These are phyloP conservation scores for Suillus placidus DNA, from an alignment of 768 basidiomycete genomes.

Conservation along the genomic window DNA sequence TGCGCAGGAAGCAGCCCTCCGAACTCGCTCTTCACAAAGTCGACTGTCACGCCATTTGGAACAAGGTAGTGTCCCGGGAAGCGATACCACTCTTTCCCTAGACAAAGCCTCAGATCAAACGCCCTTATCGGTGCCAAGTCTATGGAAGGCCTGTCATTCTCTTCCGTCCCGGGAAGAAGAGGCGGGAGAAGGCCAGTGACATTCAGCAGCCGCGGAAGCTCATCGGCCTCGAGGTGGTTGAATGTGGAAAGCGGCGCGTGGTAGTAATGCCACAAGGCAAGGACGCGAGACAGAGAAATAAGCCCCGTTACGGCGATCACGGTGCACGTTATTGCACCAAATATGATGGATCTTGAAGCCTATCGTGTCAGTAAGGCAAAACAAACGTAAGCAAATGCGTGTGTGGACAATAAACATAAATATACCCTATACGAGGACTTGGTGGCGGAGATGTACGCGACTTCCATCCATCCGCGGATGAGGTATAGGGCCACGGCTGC, in stretches of 20 bases:
- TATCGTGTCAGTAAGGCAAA: constrained; percentile 30
- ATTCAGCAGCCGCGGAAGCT: constrained; percentile 84
- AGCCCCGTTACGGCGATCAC: constrained; percentile 66
- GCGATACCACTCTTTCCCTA: constrained; percentile 95
- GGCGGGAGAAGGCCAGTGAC: constrained; percentile 63
- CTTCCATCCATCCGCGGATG: constrained; percentile 85
- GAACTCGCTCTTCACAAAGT: constrained; percentile 92
- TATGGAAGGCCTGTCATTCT: constrained; percentile 50
- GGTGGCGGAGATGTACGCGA: constrained; percentile 69
- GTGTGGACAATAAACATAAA: constrained; percentile 8
- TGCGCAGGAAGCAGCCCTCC: constrained; percentile 85
- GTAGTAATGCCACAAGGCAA: constrained; percentile 88
- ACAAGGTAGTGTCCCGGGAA: constrained; percentile 91
- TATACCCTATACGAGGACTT: constrained; percentile 85
- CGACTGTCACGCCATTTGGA: constrained; percentile 78
- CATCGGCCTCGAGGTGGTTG: constrained; percentile 70
- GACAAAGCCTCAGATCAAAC: constrained; percentile 78
- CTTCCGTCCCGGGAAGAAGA: constrained; percentile 43
- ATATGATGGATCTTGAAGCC: constrained; percentile 78
- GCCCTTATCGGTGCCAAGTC: constrained; percentile 69
- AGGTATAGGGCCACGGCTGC: constrained; percentile 89
- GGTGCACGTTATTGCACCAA: constrained; percentile 73
- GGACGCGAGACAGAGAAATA: constrained; percentile 76
- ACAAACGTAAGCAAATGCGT: neutral
- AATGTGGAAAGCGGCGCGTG: constrained; percentile 81